Evolutionary conservation across 2,329 filamentous ascomycete genomes (phyloP).

Genomic region (Penicillium expansum): DNA sequence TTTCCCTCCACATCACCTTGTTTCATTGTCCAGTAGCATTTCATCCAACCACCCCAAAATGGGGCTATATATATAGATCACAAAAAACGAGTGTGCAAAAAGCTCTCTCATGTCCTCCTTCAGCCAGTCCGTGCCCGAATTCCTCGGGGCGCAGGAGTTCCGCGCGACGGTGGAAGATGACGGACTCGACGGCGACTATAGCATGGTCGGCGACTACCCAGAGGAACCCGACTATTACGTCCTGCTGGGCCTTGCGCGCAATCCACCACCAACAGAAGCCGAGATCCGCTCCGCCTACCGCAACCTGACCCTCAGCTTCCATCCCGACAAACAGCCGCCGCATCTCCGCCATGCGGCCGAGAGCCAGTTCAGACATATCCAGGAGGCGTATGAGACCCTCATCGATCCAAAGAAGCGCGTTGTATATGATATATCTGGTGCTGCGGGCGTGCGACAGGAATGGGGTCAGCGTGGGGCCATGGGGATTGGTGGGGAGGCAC

Average conservation of each 20-base stretch:
- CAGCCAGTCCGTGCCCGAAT: conserved; percentile 6
- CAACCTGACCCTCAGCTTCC: conserved; percentile 44
- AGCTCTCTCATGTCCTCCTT: conserved; percentile 15
- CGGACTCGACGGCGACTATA: conserved; percentile 29
- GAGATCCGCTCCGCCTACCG: conserved; percentile 47
- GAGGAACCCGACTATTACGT: conserved; percentile 42
- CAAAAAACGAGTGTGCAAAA: background rate
- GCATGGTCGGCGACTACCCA: conserved; percentile 29
- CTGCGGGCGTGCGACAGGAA: conserved; percentile 40
- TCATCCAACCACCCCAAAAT: conserved; percentile 6
- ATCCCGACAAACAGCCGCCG: conserved; percentile 46
- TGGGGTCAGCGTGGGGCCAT: conserved; percentile 36
- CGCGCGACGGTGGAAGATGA: conserved; percentile 19
- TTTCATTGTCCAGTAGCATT: conserved; percentile 1
- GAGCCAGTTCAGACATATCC: conserved; percentile 40
- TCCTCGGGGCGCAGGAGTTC: conserved; percentile 15
- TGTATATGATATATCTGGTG: conserved; percentile 45
- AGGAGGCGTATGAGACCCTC: conserved; percentile 44
- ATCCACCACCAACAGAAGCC: conserved; percentile 41
- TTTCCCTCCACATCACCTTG: conserved; percentile 2
- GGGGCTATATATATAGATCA: conserved; percentile 8
- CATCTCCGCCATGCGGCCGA: conserved; percentile 38
- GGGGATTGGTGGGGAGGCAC: conserved; percentile 31
- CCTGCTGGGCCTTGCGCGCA: conserved; percentile 39
- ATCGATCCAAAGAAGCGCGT: conserved; percentile 42